Conservation (phyloP, 2,329 filamentous ascomycete genomes). For the Trichocomaceae sp. region DNA sequence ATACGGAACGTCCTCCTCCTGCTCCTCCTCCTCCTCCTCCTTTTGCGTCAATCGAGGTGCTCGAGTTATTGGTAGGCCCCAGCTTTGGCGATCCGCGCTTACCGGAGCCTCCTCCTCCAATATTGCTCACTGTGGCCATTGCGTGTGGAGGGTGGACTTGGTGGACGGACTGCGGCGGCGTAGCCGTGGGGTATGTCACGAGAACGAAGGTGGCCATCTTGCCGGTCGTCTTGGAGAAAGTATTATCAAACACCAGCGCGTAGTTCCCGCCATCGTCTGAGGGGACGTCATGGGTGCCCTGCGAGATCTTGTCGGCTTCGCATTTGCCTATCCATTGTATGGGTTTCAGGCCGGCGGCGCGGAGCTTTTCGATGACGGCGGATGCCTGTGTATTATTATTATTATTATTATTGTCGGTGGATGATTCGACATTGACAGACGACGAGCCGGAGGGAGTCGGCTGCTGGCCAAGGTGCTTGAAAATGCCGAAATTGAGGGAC, state of each 20-base stretch:
- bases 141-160: constrained; percentile 48
- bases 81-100: constrained; percentile 25
- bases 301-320: constrained; percentile 90
- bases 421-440: constrained; percentile 35
- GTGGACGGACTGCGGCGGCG: constrained; percentile 37
- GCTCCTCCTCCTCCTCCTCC: no score
- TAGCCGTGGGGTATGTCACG: constrained; percentile 82
- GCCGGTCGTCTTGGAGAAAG: constrained; percentile 89
- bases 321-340: constrained; percentile 85
- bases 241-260: constrained; percentile 95
- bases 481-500: constrained; percentile 95
- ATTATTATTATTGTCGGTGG: constrained; percentile 30
- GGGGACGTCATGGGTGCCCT: constrained; percentile 77
- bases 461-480: constrained; percentile 82
- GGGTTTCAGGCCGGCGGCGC: constrained; percentile 55
- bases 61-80: constrained; percentile 30
- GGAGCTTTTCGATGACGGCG: constrained; percentile 61
- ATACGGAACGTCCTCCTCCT: constrained; percentile 20
- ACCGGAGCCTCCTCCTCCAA: constrained; percentile 9
- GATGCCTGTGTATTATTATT: constrained; percentile 63
- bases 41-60: constrained; percentile 44
- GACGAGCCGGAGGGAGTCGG: constrained; percentile 45
- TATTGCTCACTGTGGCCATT: constrained; percentile 40
- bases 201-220: constrained; percentile 95
- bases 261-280: constrained; percentile 80